phyloP scores from a whole-genome alignment of 768 basidiomycete genomes.

The Lactarius akahatsu region DNA sequence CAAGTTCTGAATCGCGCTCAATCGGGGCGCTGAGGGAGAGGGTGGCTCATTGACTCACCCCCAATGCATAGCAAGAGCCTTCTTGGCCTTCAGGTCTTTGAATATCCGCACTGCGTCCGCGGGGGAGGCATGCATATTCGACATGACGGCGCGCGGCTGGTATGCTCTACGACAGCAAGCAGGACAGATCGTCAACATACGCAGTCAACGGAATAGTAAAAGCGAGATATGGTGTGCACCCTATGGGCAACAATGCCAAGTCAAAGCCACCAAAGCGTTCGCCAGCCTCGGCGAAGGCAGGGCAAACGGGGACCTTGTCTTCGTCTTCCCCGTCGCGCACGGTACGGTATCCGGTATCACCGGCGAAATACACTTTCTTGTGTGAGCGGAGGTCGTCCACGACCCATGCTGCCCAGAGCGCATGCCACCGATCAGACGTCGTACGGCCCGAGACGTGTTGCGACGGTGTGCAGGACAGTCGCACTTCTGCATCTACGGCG shows the following conservation, averaged over 20 bases:
- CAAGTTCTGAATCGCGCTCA: constrained; percentile 44
- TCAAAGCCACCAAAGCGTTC: constrained; percentile 61
- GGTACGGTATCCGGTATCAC: constrained; percentile 66
- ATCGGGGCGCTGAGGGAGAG: neutral
- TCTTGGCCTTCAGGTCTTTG: constrained; percentile 58
- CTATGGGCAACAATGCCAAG: constrained; percentile 67
- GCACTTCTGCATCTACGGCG: constrained; percentile 36
- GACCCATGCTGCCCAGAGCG: constrained; percentile 68
- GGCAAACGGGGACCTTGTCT: constrained; percentile 56
- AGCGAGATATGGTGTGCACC: constrained; percentile 37
- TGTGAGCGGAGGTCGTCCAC: constrained; percentile 50
- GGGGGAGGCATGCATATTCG: constrained; percentile 63
- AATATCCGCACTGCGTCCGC: constrained; percentile 68
- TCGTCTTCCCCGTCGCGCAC: constrained; percentile 48
- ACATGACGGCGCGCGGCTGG: constrained; percentile 52
- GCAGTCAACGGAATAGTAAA: neutral
- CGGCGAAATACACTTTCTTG: constrained; percentile 63
- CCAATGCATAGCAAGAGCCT: constrained; percentile 71
- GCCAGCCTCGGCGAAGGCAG: constrained; percentile 73
- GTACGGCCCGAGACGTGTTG: constrained; percentile 62
- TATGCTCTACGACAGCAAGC: constrained; percentile 50
- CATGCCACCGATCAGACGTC: constrained; percentile 50
- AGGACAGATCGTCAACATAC: neutral
- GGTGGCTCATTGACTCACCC: constrained; percentile 41
- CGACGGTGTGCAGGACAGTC: constrained; percentile 59